phyloP scores from a whole-genome alignment of 1,284 basidiomycete species.

The Pterula multifida region DNA sequence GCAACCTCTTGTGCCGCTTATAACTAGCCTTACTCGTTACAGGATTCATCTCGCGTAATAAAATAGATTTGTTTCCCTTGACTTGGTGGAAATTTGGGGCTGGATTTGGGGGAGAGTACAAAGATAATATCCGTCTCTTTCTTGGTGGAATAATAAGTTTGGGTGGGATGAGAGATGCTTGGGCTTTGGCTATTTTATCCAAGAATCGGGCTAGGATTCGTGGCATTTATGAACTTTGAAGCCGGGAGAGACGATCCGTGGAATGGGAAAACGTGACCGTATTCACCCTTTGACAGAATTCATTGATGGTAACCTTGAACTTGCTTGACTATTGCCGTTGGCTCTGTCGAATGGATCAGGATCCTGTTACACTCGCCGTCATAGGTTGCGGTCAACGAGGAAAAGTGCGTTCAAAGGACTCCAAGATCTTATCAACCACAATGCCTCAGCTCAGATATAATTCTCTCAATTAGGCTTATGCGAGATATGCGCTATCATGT shows the following conservation, averaged over 20 bases:
- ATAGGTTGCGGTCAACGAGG: constrained; percentile 79
- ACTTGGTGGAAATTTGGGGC: neutral
- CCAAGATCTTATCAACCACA: too few species aligned
- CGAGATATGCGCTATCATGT: constrained; percentile 44
- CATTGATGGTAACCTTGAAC: too few species aligned
- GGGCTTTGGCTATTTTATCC: constrained; percentile 12
- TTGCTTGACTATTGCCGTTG: constrained; percentile 19
- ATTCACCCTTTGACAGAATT: too few species aligned
- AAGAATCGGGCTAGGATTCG: constrained; percentile 55
- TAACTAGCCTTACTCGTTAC: neutral
- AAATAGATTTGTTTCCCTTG: neutral
- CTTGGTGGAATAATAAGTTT: neutral
- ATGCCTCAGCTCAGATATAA: too few species aligned
- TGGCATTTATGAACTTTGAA: constrained; percentile 32
- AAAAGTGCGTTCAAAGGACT: constrained; percentile 37
- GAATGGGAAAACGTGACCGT: neutral
- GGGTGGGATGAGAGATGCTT: neutral
- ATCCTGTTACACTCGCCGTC: constrained; percentile 37
- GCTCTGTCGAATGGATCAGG: constrained; percentile 19
- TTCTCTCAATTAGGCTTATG: constrained; percentile 39
- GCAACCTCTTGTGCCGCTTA: neutral
- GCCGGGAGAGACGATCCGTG: neutral
- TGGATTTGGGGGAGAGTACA: neutral
- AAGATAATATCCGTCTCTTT: neutral
- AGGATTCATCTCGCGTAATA: neutral